Base-by-base conservation (phyloP, 2,329 filamentous ascomycete species). In the Microascus cirrosus region DNA sequence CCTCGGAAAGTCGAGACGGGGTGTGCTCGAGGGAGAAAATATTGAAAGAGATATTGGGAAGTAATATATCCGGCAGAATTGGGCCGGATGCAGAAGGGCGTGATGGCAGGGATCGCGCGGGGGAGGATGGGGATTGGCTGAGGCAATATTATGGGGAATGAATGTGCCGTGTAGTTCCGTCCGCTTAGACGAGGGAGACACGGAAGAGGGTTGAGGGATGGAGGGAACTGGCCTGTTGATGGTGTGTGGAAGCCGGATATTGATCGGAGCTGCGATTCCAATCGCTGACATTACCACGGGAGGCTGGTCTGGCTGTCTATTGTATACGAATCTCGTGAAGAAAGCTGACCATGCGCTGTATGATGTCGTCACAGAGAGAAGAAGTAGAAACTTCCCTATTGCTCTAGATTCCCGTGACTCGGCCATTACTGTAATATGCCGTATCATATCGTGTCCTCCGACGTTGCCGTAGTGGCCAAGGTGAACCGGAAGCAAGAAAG, bases 191-290 rank as follows among this genome's bases (percentile, higher is more conserved):
- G 6, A 20, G n/a, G n/a, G n/a, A n/a, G n/a, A n/a, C n/a, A n/a
- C n/a, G n/a, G n/a, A n/a, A n/a, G n/a, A n/a, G 8, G 3, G 20
- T 13, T 2, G 12, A 50, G 18, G 7, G 22, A n/a, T 45, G 15
- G 22, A n/a, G 45, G 36, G 3, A 42, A 42, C 36, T 11, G 22
- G 45, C 24, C 1, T 24, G 22, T 20, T 50, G 39, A 45, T 18
- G 39, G 39, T 85, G 10, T 32, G 28, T 32, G 4, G 28, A 32
- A 8, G 8, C 28, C 28, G 28, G 28, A 32, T 32, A 32, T 32
- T 32, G 28, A 32, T 32, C 28, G 8, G 28, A 32, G 4, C 28
- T n/a, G 28, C 28, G 28, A 32, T 32, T 8, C 8, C 28, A n/a
- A 8, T 32, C 28, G 28, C 8, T 8, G 28, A 32, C 28, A 32